These are phyloP conservation scores for Podochytrium sp. DNA, from an alignment of 192 early-diverging fungal species.

Conservation along the genomic window DNA sequence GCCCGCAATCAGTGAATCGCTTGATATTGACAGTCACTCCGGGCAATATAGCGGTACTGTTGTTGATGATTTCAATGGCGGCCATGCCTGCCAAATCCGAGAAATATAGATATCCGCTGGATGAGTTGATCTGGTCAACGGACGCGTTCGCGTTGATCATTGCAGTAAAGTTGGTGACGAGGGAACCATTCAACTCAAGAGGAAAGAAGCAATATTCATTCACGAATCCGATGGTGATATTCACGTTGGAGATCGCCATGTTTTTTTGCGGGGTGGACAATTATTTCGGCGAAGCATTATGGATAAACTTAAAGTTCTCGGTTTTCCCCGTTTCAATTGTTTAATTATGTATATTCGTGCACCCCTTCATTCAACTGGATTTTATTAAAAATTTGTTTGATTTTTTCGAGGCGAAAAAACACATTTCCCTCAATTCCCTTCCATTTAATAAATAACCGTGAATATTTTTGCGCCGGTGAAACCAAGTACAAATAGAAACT, in stretches of 20 bases:
- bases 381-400: too few species aligned
- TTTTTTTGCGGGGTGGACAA: not conserved
- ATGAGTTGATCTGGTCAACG: not conserved
- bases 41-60: not conserved
- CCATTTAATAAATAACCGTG: too few species aligned
- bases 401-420: not conserved
- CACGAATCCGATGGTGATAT: not conserved
- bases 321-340: too few species aligned
- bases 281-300: not conserved
- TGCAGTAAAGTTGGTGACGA: not conserved
- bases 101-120: too few species aligned
- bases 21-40: not conserved
- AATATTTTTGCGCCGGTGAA: too few species aligned
- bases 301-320: too few species aligned
- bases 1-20: not conserved
- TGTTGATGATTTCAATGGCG: constrained; percentile 1
- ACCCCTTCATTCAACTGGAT: too few species aligned
- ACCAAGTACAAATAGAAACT: too few species aligned
- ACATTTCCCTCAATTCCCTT: constrained; percentile 11
- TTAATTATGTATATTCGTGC: too few species aligned
- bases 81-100: not conserved
- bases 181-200: too few species aligned
- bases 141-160: not conserved
- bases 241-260: not conserved
- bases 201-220: not conserved